Percentiles rank a stretch among this genome's conserved stretches.
phyloP scores from a whole-genome alignment of 495 filamentous ascomycete genomes.

The Penicillium psychrofluorescens region DNA sequence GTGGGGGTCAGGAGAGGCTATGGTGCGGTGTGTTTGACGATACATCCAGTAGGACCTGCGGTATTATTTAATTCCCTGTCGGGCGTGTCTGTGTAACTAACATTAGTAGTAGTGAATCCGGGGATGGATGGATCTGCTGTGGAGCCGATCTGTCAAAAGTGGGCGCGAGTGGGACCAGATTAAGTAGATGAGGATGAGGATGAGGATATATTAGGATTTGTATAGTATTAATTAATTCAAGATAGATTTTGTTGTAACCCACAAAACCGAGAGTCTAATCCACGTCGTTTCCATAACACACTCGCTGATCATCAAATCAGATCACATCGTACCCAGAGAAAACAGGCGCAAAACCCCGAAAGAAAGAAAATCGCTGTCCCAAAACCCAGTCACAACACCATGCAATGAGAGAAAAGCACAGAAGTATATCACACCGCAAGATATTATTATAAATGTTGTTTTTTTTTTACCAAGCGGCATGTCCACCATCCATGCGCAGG shows the following conservation, averaged over 20 bases:
- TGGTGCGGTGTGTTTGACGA: too few species aligned
- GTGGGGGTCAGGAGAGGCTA: too few species aligned
- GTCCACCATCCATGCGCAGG: conserved; percentile 75
- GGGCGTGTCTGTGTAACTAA: too few species aligned
- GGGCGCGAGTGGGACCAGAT: conserved; percentile 2
- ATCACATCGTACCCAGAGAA: too few species aligned
- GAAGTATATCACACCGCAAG: background rate
- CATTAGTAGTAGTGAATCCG: too few species aligned
- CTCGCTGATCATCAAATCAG: too few species aligned
- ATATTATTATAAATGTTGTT: background rate
- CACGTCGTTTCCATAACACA: background rate
- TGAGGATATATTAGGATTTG: too few species aligned
- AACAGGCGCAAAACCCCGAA: too few species aligned
- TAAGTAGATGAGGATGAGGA: too few species aligned
- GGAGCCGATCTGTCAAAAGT: conserved; percentile 11
- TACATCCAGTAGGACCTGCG: too few species aligned
- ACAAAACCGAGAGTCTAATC: conserved; percentile 10
- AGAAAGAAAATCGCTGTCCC: conserved; percentile 2
- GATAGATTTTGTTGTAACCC: conserved; percentile 3
- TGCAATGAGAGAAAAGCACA: conserved; percentile 15
- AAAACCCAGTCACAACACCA: conserved; percentile 7
- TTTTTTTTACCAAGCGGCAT: conserved; percentile 76
- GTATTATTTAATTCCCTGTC: too few species aligned
- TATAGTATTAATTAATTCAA: conserved; percentile 7
- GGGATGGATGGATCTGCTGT: background rate